Base-by-base conservation (phyloP, 345 rosid species). In the Nephelium lappaceum region DNA sequence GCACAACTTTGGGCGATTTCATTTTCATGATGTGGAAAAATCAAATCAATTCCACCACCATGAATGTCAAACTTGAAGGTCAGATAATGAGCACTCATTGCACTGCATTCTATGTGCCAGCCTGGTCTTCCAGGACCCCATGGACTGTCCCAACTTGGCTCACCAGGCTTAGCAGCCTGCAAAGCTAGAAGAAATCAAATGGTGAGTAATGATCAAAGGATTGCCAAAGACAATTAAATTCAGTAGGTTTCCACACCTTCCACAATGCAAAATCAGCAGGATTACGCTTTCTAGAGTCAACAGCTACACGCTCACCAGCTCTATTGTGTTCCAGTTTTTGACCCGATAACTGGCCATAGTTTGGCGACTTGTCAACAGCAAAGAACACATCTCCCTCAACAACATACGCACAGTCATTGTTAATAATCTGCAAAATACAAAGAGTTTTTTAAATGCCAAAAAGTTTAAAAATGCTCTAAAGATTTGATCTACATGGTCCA, bases 91-190 rank as follows among this genome's bases (percentile, higher is more conserved):
- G 87, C 93, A 89, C 95, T 95, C 98, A 91, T 93, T n/a, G 98
- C 97, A 83, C 98, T 93, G 91, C 98, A 95, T 84, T 96, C 99
- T 27, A 96, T 96, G 79, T 96, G 98, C 98, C 99, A 94, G 53
- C 98, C 99, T 8, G 97, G 98, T 81, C 99, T 89, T 73, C 99
- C 98, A 66, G 39, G 90, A 81, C 97, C 98, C 99, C 99, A 94
- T 0, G 93, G 90, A 77, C 97, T 96, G 58, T 89, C 93, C 99
- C 97, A 96, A 43, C 89, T 85, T 71, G 93, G 94, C 80, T 96
- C 99, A 67, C 83, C 97, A 21, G 93, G 94, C 85, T 94, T 96
- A 39, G 94, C 97, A 36, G 97, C 91, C 98, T 96, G 89, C 86
- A 87, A 65, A 39, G 78, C 27, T 63, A 64, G 57, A 27, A 25